phyloP scores from a whole-genome alignment of 208 protist species.

The Crithidia brevicula region DNA sequence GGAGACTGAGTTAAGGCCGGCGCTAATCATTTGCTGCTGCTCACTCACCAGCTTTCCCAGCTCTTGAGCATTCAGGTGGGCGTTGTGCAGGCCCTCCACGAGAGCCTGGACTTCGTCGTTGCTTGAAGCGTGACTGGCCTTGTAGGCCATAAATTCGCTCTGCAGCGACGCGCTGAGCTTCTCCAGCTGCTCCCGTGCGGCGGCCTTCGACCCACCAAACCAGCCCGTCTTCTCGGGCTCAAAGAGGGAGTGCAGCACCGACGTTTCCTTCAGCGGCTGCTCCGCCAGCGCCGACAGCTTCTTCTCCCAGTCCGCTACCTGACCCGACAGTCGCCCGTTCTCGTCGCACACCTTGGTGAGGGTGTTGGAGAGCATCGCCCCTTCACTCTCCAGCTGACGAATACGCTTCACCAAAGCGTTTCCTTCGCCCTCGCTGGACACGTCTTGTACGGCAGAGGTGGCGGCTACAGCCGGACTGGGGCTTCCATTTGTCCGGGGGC shows the following conservation, averaged over 20 bases:
- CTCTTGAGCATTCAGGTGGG: slow-evolving; percentile 59
- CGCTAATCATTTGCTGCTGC: slow-evolving; percentile 71
- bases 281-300: slow-evolving; percentile 49
- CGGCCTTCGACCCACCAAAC: slow-evolving; percentile 77
- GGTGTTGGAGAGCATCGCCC: slow-evolving; percentile 51
- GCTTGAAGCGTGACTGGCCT: slow-evolving; percentile 67
- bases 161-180: slow-evolving; percentile 66
- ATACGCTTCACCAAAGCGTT: slow-evolving; percentile 70
- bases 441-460: slow-evolving; percentile 39
- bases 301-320: slow-evolving; percentile 40
- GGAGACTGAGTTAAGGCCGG: slow-evolving; percentile 35
- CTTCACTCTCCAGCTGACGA: slow-evolving; percentile 70
- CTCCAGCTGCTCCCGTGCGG: slow-evolving; percentile 68
- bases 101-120: slow-evolving; percentile 86
- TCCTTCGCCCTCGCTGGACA: slow-evolving; percentile 51
- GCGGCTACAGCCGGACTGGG: not conserved
- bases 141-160: slow-evolving; percentile 79
- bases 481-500: not conserved
- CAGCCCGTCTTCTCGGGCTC: slow-evolving; percentile 80
- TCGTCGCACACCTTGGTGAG: slow-evolving; percentile 85
- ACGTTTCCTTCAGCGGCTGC: slow-evolving; percentile 44
- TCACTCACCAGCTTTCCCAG: slow-evolving; percentile 59
- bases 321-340: slow-evolving; percentile 56
- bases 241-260: slow-evolving; percentile 76
- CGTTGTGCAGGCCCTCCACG: slow-evolving; percentile 62